Percentiles rank a stretch among this genome's conserved stretches.
Evolutionary conservation across 1,284 basidiomycete genomes (phyloP).

Genomic region (Cerioporus squamosus): DNA sequence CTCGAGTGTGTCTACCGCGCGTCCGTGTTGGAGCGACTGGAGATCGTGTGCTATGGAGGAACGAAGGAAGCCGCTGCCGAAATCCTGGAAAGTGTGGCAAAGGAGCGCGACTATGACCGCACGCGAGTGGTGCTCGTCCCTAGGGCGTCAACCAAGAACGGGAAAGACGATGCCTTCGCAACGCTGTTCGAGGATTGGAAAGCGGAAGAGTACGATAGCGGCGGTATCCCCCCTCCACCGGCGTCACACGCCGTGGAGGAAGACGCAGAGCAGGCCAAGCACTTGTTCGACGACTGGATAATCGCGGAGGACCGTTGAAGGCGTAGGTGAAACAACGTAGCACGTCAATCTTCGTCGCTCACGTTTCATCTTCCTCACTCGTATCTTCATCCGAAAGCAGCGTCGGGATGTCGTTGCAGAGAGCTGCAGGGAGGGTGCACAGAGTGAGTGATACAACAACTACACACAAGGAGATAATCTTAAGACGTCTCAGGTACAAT

Average conservation of each 20-base stretch:
- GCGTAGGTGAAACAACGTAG: too few species aligned
- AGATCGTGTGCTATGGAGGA: slow-evolving; percentile 30
- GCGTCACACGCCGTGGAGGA: background rate
- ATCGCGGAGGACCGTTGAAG: too few species aligned
- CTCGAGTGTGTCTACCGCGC: slow-evolving; percentile 33
- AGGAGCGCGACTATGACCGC: slow-evolving; percentile 12
- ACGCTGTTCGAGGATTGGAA: slow-evolving; percentile 19
- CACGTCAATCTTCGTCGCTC: too few species aligned
- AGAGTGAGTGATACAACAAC: too few species aligned
- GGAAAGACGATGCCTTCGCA: slow-evolving; percentile 11
- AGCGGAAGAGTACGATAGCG: background rate
- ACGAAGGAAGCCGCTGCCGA: slow-evolving; percentile 8
- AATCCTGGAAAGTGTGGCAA: slow-evolving; percentile 8
- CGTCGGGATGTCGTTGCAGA: too few species aligned
- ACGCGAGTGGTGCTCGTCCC: slow-evolving; percentile 18
- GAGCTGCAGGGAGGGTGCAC: too few species aligned
- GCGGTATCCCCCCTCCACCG: background rate
- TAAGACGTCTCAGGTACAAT: too few species aligned
- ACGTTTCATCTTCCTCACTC: too few species aligned
- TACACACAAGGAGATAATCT: too few species aligned
- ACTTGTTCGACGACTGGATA: background rate
- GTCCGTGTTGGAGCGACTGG: slow-evolving; percentile 32
- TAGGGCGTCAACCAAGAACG: background rate
- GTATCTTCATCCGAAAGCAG: too few species aligned
- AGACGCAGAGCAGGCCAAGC: background rate